Conservation (phyloP, 768 basidiomycete species). For the Lactifluus hygrophoroides region DNA sequence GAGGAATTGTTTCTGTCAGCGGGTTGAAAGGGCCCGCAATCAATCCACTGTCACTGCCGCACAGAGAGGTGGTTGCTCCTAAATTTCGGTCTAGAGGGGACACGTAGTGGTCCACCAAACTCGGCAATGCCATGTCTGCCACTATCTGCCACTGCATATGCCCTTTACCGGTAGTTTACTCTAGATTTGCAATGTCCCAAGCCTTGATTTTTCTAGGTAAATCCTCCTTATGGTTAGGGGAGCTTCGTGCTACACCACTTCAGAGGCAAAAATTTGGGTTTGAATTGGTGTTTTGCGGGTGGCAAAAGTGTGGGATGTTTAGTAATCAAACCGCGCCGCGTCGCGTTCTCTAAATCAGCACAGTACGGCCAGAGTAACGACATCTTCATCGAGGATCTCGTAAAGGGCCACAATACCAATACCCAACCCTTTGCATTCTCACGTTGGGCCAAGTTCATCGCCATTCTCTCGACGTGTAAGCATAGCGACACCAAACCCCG, state of each 20-base stretch:
- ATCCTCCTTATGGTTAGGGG: too few species aligned
- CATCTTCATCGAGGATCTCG: background rate
- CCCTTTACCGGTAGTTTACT: background rate
- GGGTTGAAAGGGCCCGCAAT: background rate
- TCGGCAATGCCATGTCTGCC: background rate
- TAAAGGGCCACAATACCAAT: background rate
- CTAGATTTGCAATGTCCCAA: too few species aligned
- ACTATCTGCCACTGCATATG: background rate
- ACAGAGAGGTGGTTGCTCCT: background rate
- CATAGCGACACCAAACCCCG: background rate
- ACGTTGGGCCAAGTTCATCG: background rate
- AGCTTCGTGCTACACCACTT: too few species aligned
- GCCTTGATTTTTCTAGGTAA: too few species aligned
- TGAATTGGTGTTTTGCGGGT: too few species aligned
- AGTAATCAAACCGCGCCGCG: too few species aligned
- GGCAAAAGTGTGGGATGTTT: too few species aligned
- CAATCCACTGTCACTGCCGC: background rate
- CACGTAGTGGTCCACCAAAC: background rate
- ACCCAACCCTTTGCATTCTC: background rate
- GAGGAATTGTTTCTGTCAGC: background rate
- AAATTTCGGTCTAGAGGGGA: background rate
- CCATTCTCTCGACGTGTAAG: background rate
- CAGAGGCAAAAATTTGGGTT: too few species aligned
- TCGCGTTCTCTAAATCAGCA: too few species aligned
- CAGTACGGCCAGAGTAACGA: background rate